These are phyloP conservation scores for Parachaetomium inaequale DNA, from an alignment of 495 filamentous ascomycete species.

Conservation along the genomic window DNA sequence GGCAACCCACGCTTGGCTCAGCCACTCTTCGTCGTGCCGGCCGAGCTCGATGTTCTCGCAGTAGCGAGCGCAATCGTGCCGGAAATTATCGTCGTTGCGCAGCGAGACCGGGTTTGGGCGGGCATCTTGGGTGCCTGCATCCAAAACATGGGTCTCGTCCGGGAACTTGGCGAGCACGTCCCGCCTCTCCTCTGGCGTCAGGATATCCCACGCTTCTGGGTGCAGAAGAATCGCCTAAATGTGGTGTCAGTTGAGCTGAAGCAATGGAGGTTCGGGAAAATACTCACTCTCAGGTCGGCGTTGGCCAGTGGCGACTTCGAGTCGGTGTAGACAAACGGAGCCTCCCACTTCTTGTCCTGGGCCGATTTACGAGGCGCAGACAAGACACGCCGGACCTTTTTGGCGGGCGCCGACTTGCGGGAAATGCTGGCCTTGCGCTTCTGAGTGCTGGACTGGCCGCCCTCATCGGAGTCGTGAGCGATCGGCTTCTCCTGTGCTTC, in stretches of 20 bases:
- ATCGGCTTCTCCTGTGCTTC: background rate
- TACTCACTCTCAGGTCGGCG: conserved; percentile 54
- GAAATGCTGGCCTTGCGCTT: conserved; percentile 9
- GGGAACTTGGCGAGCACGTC: conserved; percentile 57
- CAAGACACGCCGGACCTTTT: conserved; percentile 18
- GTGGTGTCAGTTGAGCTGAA: background rate
- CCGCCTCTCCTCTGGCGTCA: conserved; percentile 53
- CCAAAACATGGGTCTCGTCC: conserved; percentile 38
- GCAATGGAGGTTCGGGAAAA: background rate
- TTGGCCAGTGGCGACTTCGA: conserved; percentile 52
- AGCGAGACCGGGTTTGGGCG: conserved; percentile 38
- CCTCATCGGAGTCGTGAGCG: background rate
- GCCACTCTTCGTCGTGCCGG: conserved; percentile 63
- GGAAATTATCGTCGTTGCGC: conserved; percentile 44
- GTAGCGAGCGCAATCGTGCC: conserved; percentile 43
- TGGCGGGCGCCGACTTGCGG: background rate
- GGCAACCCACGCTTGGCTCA: conserved; percentile 59
- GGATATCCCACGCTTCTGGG: conserved; percentile 55
- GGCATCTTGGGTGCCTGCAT: conserved; percentile 31
- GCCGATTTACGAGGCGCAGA: conserved; percentile 17
- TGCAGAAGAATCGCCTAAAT: conserved; percentile 53
- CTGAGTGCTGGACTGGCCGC: background rate
- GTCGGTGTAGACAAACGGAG: conserved; percentile 53
- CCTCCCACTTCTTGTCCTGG: conserved; percentile 32
- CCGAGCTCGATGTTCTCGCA: conserved; percentile 57